Percentiles rank a stretch among this genome's conserved stretches.
Evolutionary conservation across 2,329 filamentous ascomycete genomes (phyloP).

Genomic region (Cercospora citrullina): DNA sequence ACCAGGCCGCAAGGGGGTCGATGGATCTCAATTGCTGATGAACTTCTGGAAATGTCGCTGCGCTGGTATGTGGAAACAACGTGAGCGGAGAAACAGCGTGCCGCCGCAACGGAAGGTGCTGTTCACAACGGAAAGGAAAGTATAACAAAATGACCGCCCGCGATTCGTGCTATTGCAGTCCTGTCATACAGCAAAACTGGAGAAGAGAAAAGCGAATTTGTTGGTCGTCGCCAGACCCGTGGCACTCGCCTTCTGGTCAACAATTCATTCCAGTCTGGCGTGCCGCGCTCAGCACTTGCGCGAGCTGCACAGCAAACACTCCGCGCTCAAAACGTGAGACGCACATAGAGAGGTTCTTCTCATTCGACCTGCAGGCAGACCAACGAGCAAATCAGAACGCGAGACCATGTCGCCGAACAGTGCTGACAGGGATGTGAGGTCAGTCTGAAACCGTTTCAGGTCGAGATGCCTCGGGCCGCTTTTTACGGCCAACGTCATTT

Average conservation of each 20-base stretch:
- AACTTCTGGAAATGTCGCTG: background rate
- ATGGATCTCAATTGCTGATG: background rate
- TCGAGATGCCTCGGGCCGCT: background rate
- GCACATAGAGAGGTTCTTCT: background rate
- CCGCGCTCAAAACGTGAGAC: background rate
- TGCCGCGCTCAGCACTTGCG: background rate
- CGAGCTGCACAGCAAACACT: background rate
- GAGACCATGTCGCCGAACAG: background rate
- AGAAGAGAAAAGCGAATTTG: background rate
- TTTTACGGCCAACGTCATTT: background rate
- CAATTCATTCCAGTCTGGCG: background rate
- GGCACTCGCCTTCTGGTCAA: background rate
- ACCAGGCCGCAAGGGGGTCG: conserved; percentile 23
- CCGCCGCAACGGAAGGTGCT: background rate
- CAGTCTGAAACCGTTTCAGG: conserved; percentile 10
- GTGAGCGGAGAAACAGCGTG: background rate
- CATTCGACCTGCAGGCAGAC: conserved; percentile 1
- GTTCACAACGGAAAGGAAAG: conserved; percentile 3
- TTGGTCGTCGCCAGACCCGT: background rate
- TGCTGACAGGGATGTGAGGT: background rate
- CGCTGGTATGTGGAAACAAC: background rate
- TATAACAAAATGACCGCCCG: conserved; percentile 14
- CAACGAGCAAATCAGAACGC: conserved; percentile 10
- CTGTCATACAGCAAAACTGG: background rate
- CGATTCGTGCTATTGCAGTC: conserved; percentile 8